These are phyloP conservation scores for Dioszegia crocea DNA, from an alignment of 768 basidiomycete species.

Conservation along the genomic window DNA sequence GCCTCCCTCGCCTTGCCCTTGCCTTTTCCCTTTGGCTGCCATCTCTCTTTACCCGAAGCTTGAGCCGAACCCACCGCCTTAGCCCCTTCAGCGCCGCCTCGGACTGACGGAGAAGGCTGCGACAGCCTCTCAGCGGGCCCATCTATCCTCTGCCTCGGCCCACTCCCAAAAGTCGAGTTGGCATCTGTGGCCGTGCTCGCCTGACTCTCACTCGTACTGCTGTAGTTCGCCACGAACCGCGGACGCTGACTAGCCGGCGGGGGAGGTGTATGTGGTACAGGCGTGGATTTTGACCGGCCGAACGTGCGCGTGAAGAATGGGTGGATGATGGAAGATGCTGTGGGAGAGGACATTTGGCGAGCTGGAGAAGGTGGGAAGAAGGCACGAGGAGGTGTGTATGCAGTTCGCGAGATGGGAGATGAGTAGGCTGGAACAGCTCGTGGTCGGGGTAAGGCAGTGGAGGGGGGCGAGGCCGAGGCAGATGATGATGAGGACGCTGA, in stretches of 20 bases:
- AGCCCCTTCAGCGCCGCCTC: not conserved
- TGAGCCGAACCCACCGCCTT: no score
- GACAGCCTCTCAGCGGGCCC: not conserved
- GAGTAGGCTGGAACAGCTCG: conserved; percentile 22
- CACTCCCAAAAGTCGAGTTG: conserved; percentile 1
- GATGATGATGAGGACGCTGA: not conserved
- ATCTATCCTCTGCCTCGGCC: not conserved
- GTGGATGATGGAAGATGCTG: conserved; percentile 16
- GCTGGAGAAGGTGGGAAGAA: conserved; percentile 1
- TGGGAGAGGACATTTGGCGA: not conserved
- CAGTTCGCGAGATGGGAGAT: conserved; percentile 21
- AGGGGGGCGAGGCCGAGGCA: not conserved
- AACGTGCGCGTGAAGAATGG: conserved; percentile 36
- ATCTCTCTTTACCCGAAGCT: no score
- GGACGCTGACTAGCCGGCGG: conserved; percentile 21
- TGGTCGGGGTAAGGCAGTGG: conserved; percentile 19
- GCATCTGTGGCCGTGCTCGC: not conserved
- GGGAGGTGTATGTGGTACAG: conserved; percentile 13
- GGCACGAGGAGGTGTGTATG: conserved; percentile 19
- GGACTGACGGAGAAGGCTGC: not conserved
- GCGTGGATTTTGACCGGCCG: not conserved
- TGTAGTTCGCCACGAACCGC: conserved; percentile 29
- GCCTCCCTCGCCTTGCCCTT: not conserved
- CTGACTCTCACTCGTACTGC: conserved; percentile 14
- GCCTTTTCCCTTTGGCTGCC: not conserved